Conservation (phyloP, 1,284 basidiomycete species). For the Porogramme epimiltina region DNA sequence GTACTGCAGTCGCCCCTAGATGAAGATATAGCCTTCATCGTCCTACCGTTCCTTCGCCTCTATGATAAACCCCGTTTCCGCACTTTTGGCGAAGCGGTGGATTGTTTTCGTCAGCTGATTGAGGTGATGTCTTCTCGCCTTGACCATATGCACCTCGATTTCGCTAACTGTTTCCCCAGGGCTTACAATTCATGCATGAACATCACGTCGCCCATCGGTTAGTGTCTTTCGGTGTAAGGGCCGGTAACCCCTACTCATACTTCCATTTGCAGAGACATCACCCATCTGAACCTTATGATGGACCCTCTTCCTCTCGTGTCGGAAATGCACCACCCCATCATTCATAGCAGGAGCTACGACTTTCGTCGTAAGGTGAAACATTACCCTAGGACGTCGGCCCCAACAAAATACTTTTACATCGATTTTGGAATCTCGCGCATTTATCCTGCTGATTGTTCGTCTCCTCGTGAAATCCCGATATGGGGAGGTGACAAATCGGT, state of each 20-base stretch:
- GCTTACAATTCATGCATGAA: constrained; percentile 26
- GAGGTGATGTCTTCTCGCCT: too few relatives aligned
- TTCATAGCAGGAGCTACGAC: constrained; percentile 14
- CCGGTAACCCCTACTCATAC: neutral
- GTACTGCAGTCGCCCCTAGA: constrained; percentile 20
- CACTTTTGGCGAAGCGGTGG: constrained; percentile 30
- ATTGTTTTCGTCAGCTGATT: constrained; percentile 31
- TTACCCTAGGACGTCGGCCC: constrained; percentile 28
- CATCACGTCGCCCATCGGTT: constrained; percentile 27
- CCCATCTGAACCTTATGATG: constrained; percentile 38
- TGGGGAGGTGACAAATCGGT: constrained; percentile 10
- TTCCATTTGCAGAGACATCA: constrained; percentile 35
- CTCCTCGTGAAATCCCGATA: constrained; percentile 10
- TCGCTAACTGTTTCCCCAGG: constrained; percentile 12
- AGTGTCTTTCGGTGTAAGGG: neutral
- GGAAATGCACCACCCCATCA: constrained; percentile 27
- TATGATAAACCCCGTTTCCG: constrained; percentile 24
- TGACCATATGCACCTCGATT: neutral
- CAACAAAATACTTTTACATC: constrained; percentile 32
- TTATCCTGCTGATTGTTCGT: constrained; percentile 1
- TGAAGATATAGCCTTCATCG: constrained; percentile 19
- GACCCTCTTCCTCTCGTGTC: constrained; percentile 31
- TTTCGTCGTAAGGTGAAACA: constrained; percentile 23
- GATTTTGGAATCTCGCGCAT: constrained; percentile 39
- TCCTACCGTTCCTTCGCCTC: constrained; percentile 28